These are phyloP conservation scores for Lentinula raphanica DNA, from an alignment of 768 basidiomycete species.

Conservation along the genomic window DNA sequence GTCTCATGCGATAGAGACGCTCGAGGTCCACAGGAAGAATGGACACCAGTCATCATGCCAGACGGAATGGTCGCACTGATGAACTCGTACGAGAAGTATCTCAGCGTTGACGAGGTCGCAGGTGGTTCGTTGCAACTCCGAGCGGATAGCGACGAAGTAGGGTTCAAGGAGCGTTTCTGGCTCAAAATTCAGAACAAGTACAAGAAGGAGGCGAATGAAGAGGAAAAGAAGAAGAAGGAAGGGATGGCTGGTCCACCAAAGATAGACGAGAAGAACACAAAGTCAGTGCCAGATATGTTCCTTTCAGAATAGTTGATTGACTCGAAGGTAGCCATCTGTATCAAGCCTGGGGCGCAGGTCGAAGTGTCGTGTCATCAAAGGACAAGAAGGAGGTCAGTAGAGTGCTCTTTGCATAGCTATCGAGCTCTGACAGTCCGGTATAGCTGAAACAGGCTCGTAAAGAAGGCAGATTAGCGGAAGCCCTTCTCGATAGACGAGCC, in stretches of 20 bases:
- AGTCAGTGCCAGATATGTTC: slow-evolving; percentile 60
- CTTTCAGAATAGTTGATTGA: slow-evolving; percentile 3
- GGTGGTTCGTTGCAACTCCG: slow-evolving; percentile 74
- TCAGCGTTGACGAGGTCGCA: slow-evolving; percentile 80
- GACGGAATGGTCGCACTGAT: slow-evolving; percentile 83
- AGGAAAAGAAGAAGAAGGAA: slow-evolving; percentile 69
- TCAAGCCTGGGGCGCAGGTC: slow-evolving; percentile 84
- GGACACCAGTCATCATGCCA: slow-evolving; percentile 77
- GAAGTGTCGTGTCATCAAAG: slow-evolving; percentile 58
- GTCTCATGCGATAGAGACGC: slow-evolving; percentile 85
- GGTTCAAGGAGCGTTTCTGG: slow-evolving; percentile 83
- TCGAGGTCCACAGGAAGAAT: slow-evolving; percentile 90
- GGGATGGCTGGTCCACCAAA: slow-evolving; percentile 39
- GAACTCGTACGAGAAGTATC: slow-evolving; percentile 86
- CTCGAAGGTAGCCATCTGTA: slow-evolving; percentile 48
- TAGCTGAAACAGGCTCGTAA: slow-evolving; percentile 78
- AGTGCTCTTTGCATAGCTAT: slow-evolving; percentile 2
- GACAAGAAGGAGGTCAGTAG: slow-evolving; percentile 68
- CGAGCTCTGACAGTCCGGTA: slow-evolving; percentile 5
- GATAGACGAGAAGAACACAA: slow-evolving; percentile 70
- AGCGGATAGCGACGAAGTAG: slow-evolving; percentile 82
- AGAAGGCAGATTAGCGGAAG: slow-evolving; percentile 77
- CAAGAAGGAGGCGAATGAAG: slow-evolving; percentile 76
- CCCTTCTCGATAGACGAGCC: slow-evolving; percentile 70
- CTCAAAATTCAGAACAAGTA: slow-evolving; percentile 88